Base-by-base conservation (phyloP, 2,329 filamentous ascomycete species). In the Sclerotinia sclerotiorum region DNA sequence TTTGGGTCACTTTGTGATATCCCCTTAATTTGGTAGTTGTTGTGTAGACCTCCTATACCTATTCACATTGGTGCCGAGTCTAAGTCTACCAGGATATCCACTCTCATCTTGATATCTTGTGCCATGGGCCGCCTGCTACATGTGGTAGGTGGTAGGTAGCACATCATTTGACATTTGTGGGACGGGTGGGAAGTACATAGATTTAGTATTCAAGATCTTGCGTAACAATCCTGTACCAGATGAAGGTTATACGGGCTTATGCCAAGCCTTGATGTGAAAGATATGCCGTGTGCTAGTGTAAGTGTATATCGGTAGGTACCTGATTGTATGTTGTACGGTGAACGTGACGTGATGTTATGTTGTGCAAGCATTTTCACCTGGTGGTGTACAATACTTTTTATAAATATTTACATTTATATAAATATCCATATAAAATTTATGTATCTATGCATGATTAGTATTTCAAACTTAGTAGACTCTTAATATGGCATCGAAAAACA, bases 151-250 rank as follows among this genome's bases (percentile, higher is more conserved):
- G 39, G 35, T 35, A 10, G 35, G 6, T 62, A n/a, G 32, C 46
- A 51, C 46, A 51, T 63, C 58, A 62, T 49, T 61, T 62, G 44
- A 62, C 21, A 49, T 32, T 44, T 29, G 6, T 49, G n/a, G 15
- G 21, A 39, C n/a, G 46, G 46, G 60, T 42, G 42, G 32, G 21
- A 8, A 42, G 46, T n/a, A n/a, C n/a, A 21, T 15, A 27, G 15
- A 62, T 29, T 39, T 8, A 3, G 21, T 24, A 62, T 24, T 5
- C 44, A 51, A 51, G 60, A 62, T 62, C 46, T 48, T 27, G 60
- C 46, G 27, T 51, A 11, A 17, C 13, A 51, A 11, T 39, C 2
- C 13, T 39, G 60, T 51, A 27, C 60, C 21, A 51, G 46, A 62
- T 62, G 21, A 62, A 51, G 27, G 10, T 51, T 1, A 13, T 8